Percentiles rank a stretch among this genome's conserved stretches.
Evolutionary conservation across 179 eudicot genomes (phyloP).

Genomic region (Vitellaria paradoxa): DNA sequence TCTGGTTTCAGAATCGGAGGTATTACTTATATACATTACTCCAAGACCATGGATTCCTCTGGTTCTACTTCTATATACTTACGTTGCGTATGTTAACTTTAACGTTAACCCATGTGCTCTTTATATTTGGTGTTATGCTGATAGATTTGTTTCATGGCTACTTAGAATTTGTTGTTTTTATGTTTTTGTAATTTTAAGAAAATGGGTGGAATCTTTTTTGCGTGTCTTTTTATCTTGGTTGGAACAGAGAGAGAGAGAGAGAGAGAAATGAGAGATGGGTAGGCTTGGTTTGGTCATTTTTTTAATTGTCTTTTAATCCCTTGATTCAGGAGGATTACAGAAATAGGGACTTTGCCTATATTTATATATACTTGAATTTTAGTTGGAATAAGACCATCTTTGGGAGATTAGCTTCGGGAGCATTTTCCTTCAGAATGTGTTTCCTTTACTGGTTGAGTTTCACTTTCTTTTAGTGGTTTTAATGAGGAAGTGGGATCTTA

Average conservation of each 20-base stretch:
- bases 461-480: slow-evolving; percentile 1
- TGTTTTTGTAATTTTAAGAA: background rate
- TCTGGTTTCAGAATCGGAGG: slow-evolving; percentile 67
- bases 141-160: background rate
- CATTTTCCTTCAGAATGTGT: background rate
- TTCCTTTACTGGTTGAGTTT: background rate
- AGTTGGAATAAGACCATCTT: background rate
- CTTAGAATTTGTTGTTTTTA: background rate
- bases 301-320: too few species aligned
- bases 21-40: slow-evolving; percentile 8
- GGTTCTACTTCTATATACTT: too few species aligned
- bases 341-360: too few species aligned
- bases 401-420: background rate
- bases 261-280: background rate
- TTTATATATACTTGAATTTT: background rate
- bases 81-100: too few species aligned
- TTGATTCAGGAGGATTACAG: too few species aligned
- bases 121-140: background rate
- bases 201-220: background rate
- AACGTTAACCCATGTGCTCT: background rate
- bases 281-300: background rate
- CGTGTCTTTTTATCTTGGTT: background rate
- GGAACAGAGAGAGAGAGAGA: background rate
- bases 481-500: background rate
- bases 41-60: background rate